Evolutionary conservation across 2,329 filamentous ascomycete species (phyloP).

Genomic region (Elsinoe australis): DNA sequence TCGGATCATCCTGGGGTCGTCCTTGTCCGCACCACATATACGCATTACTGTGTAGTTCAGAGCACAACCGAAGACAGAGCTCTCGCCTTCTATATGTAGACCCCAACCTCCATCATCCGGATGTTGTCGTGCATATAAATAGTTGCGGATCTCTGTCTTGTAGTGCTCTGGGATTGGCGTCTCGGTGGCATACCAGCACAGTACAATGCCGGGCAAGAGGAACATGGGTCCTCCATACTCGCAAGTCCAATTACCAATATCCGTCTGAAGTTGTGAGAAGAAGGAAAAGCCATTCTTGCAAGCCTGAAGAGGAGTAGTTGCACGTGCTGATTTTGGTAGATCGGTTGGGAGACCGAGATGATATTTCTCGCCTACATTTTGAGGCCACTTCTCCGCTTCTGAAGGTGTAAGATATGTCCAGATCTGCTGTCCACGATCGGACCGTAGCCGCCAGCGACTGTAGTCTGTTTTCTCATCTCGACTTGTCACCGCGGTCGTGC

Average conservation of each 20-base stretch:
- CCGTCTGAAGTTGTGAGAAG: constrained; percentile 81
- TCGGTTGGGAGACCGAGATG: constrained; percentile 71
- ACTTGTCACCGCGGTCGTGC: constrained; percentile 1
- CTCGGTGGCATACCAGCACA: constrained; percentile 81
- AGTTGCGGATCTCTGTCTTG: constrained; percentile 83
- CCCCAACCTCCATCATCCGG: constrained; percentile 84
- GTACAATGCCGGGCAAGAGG: constrained; percentile 74
- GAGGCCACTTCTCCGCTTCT: constrained; percentile 71
- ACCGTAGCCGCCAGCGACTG: constrained; percentile 72
- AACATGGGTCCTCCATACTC: constrained; percentile 99
- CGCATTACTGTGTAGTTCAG: constrained; percentile 82
- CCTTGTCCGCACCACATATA: constrained; percentile 71
- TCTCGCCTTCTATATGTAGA: constrained; percentile 87
- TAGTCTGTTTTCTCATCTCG: constrained; percentile 55
- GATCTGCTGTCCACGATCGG: constrained; percentile 77
- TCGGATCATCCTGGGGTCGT: constrained; percentile 77
- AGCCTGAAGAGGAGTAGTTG: constrained; percentile 66
- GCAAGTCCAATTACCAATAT: constrained; percentile 88
- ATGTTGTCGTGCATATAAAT: constrained; percentile 77
- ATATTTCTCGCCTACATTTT: constrained; percentile 82
- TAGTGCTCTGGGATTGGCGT: constrained; percentile 75
- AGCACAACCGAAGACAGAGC: constrained; percentile 79
- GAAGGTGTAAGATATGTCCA: constrained; percentile 84
- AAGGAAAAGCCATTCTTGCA: constrained; percentile 78
- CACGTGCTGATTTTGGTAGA: constrained; percentile 61